phyloP scores from a whole-genome alignment of 2,329 filamentous ascomycete species.

The Mycocentrospora acerina region DNA sequence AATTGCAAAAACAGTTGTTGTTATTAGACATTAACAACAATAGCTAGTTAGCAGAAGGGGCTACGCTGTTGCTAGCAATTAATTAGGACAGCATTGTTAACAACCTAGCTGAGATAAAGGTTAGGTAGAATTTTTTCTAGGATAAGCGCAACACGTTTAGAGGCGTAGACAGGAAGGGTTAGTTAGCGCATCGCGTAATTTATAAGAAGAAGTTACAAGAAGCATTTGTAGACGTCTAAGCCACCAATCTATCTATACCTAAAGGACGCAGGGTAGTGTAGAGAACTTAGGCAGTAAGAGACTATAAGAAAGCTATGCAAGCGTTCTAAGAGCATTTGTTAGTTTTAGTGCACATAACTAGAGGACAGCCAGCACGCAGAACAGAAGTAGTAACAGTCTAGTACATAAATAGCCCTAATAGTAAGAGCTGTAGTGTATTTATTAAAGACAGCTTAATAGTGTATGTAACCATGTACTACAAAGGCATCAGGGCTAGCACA shows the following conservation, averaged over 20 bases:
- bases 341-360: neutral
- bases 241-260: too few species aligned
- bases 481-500: constrained; percentile 1
- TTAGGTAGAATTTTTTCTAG: neutral
- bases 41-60: neutral
- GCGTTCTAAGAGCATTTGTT: neutral
- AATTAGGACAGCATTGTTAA: constrained; percentile 7
- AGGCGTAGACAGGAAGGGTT: neutral
- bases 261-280: too few species aligned
- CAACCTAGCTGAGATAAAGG: constrained; percentile 1
- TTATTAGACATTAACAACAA: constrained; percentile 4
- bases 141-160: constrained; percentile 1
- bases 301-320: neutral
- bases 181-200: neutral
- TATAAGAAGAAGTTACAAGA: too few species aligned
- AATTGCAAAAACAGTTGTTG: constrained; percentile 7
- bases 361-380: neutral
- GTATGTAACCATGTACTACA: constrained; percentile 9
- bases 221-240: too few species aligned
- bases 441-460: constrained; percentile 7
- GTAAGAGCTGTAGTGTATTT: constrained; percentile 1
- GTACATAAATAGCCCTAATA: constrained; percentile 4
- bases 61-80: constrained; percentile 6
- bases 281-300: too few species aligned
- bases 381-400: neutral